A percentile compares a stretch with the other conserved stretches of the same genome.
Evolutionary conservation across 768 basidiomycete species (phyloP).

Genomic region (Obba rivulosa): DNA sequence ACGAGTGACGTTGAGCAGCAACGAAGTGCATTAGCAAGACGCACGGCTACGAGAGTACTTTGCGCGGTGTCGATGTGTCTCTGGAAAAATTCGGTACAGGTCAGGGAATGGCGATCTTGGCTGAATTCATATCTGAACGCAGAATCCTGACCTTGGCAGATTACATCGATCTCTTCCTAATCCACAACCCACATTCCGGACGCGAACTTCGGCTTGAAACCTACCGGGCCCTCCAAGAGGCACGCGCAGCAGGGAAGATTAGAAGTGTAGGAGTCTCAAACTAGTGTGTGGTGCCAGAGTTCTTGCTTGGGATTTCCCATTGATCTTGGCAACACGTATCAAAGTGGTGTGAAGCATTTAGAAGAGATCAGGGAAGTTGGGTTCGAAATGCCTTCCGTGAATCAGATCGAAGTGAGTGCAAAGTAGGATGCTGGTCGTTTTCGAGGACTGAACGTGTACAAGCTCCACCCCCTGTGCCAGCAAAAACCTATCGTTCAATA

Average conservation of each 20-base stretch:
- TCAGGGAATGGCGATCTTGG: conserved; percentile 18
- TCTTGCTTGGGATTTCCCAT: neutral
- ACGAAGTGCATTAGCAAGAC: conserved; percentile 60
- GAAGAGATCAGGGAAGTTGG: conserved; percentile 67
- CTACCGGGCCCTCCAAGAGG: conserved; percentile 35
- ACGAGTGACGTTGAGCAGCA: conserved; percentile 33
- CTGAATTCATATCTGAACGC: conserved; percentile 8
- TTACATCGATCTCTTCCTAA: conserved; percentile 43
- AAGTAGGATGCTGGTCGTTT: no score
- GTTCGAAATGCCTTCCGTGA: conserved; percentile 61
- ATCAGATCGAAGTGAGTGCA: conserved; percentile 69
- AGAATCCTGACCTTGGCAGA: conserved; percentile 15
- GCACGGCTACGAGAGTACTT: conserved; percentile 65
- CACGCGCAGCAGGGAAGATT: conserved; percentile 31
- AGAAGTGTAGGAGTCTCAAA: conserved; percentile 42
- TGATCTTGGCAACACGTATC: neutral
- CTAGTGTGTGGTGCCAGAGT: conserved; percentile 36
- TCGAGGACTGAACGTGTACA: neutral
- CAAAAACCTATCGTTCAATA: conserved; percentile 76
- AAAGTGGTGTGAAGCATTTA: conserved; percentile 64
- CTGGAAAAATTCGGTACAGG: conserved; percentile 54
- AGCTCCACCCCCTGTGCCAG: conserved; percentile 83
- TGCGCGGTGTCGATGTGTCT: conserved; percentile 57
- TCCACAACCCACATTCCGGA: conserved; percentile 39
- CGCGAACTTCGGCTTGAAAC: conserved; percentile 32